A percentile compares a stretch with the other conserved stretches of the same genome.
Evolutionary conservation across 176 grass and related monocot genomes (phyloP).

Genomic region (Juncus effusus): DNA sequence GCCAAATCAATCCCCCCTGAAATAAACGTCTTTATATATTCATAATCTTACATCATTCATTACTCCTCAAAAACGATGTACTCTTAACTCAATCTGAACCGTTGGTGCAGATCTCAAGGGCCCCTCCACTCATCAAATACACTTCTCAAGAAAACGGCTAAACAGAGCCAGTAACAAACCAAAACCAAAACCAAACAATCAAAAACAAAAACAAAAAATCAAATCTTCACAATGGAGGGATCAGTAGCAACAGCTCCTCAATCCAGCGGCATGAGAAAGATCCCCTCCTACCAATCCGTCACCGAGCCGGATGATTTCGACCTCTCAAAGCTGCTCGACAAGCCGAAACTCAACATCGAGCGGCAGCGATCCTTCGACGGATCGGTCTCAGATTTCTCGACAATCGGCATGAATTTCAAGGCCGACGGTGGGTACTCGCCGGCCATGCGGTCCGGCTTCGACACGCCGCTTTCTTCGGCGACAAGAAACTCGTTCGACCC

Average conservation of each 20-base stretch:
- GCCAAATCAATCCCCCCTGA: no score
- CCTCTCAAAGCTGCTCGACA: conserved; percentile 58
- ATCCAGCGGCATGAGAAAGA: conserved; percentile 39
- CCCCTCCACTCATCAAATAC: conserved; percentile 23
- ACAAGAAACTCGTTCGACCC: conserved; percentile 62
- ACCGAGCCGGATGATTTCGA: conserved; percentile 68
- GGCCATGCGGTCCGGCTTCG: conserved; percentile 40
- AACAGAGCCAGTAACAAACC: conserved; percentile 3
- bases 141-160: conserved; percentile 28
- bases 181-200: conserved; percentile 10
- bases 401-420: conserved; percentile 26
- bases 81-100: conserved; percentile 20
- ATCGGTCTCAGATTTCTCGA: conserved; percentile 53
- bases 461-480: conserved; percentile 60
- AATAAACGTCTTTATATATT: no score
- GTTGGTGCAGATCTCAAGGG: conserved; percentile 28
- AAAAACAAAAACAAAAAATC: conserved; percentile 7
- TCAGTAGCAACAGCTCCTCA: conserved; percentile 12
- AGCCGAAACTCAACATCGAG: conserved; percentile 71
- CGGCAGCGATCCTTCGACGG: conserved; percentile 85
- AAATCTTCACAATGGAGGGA: conserved; percentile 36
- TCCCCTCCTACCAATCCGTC: conserved; percentile 51
- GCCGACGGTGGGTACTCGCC: conserved; percentile 65
- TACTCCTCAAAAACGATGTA: no score
- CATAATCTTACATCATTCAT: no score